Evolutionary conservation across 1,284 basidiomycete species (phyloP), one percentile per base, ranked within the genome.

Genomic region (Apiotrichum porosum): DNA sequence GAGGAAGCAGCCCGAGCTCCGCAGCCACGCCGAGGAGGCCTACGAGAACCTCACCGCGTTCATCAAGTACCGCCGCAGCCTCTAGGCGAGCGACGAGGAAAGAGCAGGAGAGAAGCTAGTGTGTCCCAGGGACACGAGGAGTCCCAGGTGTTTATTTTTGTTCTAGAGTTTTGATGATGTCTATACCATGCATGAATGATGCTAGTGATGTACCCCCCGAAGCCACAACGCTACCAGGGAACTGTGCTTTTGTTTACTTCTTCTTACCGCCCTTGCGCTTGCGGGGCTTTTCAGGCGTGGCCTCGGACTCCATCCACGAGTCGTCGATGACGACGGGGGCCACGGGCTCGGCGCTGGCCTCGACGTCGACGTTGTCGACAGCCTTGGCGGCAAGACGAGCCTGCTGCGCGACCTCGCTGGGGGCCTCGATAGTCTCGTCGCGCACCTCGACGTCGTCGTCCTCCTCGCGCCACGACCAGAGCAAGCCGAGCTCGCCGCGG

Each of bases 41-140:
- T 68, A 74, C 37, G 86, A 91, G 61, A 97, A 97, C 72, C 69
- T 97, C 62, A 75, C 81, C 12, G 91, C 82, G n/a, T 97, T 97
- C 63, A 81, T 95, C 56, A 79, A 85, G 72, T 97, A 97, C 71
- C 75, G 93, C 52, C 79, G 79, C 58, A 77, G 51, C 23, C 18
- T 66, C 39, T 42, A 42, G 31, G 37, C 3, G 33, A 14, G 42
- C 12, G n/a, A n/a, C n/a, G n/a, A n/a, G 31, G 12, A 22, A 9
- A 13, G 40, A 22, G 30, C 1, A 18, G 18, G 35, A 37, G 36
- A 23, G 36, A 9, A 35, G 36, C 9, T 6, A 23, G 22, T 37
- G 24, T 23, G 24, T 37, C 22, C 21, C 15, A 36, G 34, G 4
- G 34, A 17, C 6, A 35, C 12, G n/a, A 17, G 18, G 15, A 19